Conservation (phyloP, 2,329 filamentous ascomycete species). For the Colletotrichum siamense region DNA sequence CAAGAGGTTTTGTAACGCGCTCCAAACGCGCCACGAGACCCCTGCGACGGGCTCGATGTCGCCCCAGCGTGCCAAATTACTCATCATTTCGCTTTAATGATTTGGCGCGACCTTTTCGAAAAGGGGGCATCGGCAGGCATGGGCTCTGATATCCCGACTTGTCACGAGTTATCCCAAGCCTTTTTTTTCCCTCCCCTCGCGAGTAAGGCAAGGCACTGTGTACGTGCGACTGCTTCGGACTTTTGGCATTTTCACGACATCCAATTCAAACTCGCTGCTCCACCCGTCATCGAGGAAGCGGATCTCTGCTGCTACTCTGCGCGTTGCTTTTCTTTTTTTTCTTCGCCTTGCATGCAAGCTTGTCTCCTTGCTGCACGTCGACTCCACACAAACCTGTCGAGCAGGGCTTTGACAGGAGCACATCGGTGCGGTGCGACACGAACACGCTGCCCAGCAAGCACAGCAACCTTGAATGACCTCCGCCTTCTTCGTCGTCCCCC, state of each 20-base stretch:
- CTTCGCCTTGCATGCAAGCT: neutral
- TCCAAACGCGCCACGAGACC: neutral
- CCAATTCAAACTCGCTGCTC: neutral
- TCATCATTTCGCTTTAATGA: slow-evolving; percentile 11
- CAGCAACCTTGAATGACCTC: neutral
- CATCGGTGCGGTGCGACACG: neutral
- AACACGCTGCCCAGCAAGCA: neutral
- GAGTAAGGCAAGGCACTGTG: neutral
- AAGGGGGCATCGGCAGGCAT: neutral
- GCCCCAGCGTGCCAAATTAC: slow-evolving; percentile 7
- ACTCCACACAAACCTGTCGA: neutral
- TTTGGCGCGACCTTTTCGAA: neutral
- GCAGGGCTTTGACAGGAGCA: neutral
- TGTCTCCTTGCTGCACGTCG: neutral
- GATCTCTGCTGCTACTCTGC: neutral
- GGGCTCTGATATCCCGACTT: neutral
- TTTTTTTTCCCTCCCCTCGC: neutral
- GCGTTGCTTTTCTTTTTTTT: neutral
- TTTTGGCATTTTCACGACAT: neutral
- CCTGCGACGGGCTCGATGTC: neutral
- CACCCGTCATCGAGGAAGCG: neutral
- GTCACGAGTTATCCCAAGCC: neutral
- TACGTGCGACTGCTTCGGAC: neutral
- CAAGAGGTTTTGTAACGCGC: neutral
- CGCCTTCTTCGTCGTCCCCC: neutral